Evolutionary conservation across 352 stramenopile species (phyloP), one percentile per base, ranked within the genome.

Genomic region (Saprolegnia diclina): DNA sequence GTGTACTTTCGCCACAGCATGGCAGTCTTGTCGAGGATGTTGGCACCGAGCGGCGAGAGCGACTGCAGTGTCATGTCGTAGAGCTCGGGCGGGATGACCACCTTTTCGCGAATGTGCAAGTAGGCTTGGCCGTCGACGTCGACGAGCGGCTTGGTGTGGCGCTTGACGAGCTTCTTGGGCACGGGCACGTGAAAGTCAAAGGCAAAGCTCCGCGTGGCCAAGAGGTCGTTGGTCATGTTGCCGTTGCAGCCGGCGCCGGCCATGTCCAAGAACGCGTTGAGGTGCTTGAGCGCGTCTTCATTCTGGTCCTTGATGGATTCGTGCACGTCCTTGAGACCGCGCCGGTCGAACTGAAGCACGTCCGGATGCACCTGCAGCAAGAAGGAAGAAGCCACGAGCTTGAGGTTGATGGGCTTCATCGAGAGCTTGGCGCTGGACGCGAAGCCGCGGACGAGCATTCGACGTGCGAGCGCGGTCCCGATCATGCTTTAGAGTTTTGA

Each of bases 361-460:
- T 69, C 63, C 4, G 63, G 63, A 26, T 69, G 63, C 11, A 69
- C 63, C 14, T 52, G 42, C n/a, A 69, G 53, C n/a, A 69, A 45
- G 21, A 69, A 61, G 10, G 42, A 61, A 2, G 63, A 59, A 37
- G 50, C 54, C 9, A 61, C 29, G 19, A 69, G 22, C 63, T 69
- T 69, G 45, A 69, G n/a, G 26, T 69, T 69, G 37, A 69, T 61
- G 22, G 63, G 46, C 63, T 69, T 69, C 63, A 69, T 69, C 44
- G 46, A 45, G 7, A 66, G 24, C 22, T 54, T 63, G 55, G 14
- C 11, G 42, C 42, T 40, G 19, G 53, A 54, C 16, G 57, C 57
- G n/a, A 56, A 66, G 57, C 40, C 22, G n/a, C 57, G 57, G 10
- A 14, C 21, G 21, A 24, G 32, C 4, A 6, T 22, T 3, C 26